Evolutionary conservation across 1,139 yeast species (phyloP).

Genomic region (Spencermartinsiella ligniputridi): DNA sequence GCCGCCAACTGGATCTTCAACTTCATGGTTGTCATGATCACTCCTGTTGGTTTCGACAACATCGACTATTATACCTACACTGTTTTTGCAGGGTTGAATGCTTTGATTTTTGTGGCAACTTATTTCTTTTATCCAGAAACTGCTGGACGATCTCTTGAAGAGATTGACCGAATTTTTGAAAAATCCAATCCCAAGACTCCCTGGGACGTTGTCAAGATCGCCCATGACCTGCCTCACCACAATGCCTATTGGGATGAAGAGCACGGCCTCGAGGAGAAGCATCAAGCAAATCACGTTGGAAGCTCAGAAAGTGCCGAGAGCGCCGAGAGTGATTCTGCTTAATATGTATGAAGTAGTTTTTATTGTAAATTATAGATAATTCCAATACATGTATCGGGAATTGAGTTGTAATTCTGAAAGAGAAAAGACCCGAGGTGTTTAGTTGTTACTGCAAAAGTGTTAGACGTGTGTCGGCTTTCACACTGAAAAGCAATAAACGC

Average conservation of each 20-base stretch:
- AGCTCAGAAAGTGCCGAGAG: constrained; percentile 1
- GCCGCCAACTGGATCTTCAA: constrained; percentile 50
- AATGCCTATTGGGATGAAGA: constrained; percentile 6
- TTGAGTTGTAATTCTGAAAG: no score
- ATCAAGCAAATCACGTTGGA: no score
- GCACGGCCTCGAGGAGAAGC: no score
- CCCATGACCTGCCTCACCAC: constrained; percentile 20
- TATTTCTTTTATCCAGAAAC: constrained; percentile 61
- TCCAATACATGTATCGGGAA: no score
- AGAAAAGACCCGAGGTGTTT: no score
- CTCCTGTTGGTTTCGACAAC: constrained; percentile 46
- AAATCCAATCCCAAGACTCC: constrained; percentile 35
- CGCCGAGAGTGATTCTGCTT: background rate
- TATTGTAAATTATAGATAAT: no score
- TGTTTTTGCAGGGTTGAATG: constrained; percentile 41
- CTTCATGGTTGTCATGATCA: constrained; percentile 51
- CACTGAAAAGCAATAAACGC: no score
- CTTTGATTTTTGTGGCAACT: constrained; percentile 22
- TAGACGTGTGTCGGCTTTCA: no score
- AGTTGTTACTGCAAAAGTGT: no score
- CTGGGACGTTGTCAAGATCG: constrained; percentile 36
- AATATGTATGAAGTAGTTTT: no score
- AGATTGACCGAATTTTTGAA: constrained; percentile 29
- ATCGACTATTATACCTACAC: constrained; percentile 45
- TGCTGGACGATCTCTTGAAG: constrained; percentile 58